These are phyloP conservation scores for Plasmopara viticola DNA, from an alignment of 352 stramenopile species.

Conservation along the genomic window DNA sequence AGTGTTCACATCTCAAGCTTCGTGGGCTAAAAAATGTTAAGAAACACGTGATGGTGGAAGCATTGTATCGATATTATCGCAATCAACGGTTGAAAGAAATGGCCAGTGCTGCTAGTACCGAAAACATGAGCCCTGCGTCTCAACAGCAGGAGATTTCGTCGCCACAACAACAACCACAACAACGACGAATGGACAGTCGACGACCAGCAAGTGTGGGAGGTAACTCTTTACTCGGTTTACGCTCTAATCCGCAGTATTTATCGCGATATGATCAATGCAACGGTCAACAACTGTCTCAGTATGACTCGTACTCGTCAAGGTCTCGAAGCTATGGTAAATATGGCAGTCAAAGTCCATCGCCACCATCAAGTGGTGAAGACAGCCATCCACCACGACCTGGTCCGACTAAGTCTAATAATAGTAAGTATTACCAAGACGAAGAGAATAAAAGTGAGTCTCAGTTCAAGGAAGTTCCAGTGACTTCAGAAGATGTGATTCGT, in stretches of 20 bases:
- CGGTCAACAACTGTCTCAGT: slow-evolving; percentile 9
- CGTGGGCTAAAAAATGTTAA: slow-evolving; percentile 80
- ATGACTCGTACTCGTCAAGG: slow-evolving; percentile 12
- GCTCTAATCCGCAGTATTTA: slow-evolving; percentile 18
- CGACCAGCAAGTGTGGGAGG: slow-evolving; percentile 8
- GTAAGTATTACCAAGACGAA: slow-evolving; percentile 26
- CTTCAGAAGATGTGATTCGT: slow-evolving; percentile 66
- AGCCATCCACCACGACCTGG: slow-evolving; percentile 13
- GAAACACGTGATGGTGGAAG: slow-evolving; percentile 83
- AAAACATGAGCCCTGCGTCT: slow-evolving; percentile 2
- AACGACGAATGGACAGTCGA: slow-evolving; percentile 12
- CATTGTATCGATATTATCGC: slow-evolving; percentile 70
- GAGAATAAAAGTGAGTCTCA: slow-evolving; percentile 31
- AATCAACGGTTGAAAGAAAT: slow-evolving; percentile 53
- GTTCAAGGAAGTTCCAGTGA: slow-evolving; percentile 58
- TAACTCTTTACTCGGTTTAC: slow-evolving; percentile 9
- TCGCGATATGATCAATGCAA: slow-evolving; percentile 22
- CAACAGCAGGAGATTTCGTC: slow-evolving; percentile 12
- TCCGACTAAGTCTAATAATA: slow-evolving; percentile 6
- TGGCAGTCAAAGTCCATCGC: slow-evolving; percentile 26
- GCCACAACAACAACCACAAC: slow-evolving; percentile 9
- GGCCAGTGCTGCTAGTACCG: slow-evolving; percentile 9
- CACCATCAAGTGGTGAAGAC: slow-evolving; percentile 27
- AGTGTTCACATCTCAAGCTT: slow-evolving; percentile 75
- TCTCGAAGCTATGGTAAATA: slow-evolving; percentile 24